Evolutionary conservation across 345 rosid species (phyloP).

Genomic region (Aurinia saxatilis): DNA sequence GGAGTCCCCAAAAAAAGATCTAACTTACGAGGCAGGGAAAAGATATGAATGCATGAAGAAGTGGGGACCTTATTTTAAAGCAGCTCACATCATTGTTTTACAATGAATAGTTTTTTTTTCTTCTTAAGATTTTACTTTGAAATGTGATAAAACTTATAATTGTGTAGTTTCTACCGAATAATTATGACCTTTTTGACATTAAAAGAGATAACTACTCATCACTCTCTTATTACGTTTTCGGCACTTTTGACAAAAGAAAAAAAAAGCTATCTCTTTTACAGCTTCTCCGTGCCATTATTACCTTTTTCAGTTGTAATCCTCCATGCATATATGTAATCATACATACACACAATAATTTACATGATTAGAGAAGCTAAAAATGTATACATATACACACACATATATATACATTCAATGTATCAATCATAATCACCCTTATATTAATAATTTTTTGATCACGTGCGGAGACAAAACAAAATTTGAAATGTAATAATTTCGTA

Average conservation of each 20-base stretch:
- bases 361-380: neutral
- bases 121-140: constrained; percentile 8
- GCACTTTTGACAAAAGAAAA: constrained; percentile 27
- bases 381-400: neutral
- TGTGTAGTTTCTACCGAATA: constrained; percentile 30
- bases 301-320: constrained; percentile 23
- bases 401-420: neutral
- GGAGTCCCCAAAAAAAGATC: neutral
- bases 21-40: constrained; percentile 4
- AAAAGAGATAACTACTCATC: constrained; percentile 28
- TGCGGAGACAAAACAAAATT: constrained; percentile 1
- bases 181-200: constrained; percentile 32
- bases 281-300: constrained; percentile 30
- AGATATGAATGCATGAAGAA: neutral
- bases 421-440: neutral
- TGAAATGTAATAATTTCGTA: neutral
- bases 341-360: constrained; percentile 1
- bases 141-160: constrained; percentile 14
- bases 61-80: constrained; percentile 19
- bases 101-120: neutral
- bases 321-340: constrained; percentile 27
- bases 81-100: constrained; percentile 17
- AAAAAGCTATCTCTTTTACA: neutral
- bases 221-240: constrained; percentile 26
- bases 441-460: constrained; percentile 14